Evolutionary conservation across 1,139 yeast species (phyloP), one percentile per base, ranked within the genome.

Genomic region (Hansenula lynferdii): DNA sequence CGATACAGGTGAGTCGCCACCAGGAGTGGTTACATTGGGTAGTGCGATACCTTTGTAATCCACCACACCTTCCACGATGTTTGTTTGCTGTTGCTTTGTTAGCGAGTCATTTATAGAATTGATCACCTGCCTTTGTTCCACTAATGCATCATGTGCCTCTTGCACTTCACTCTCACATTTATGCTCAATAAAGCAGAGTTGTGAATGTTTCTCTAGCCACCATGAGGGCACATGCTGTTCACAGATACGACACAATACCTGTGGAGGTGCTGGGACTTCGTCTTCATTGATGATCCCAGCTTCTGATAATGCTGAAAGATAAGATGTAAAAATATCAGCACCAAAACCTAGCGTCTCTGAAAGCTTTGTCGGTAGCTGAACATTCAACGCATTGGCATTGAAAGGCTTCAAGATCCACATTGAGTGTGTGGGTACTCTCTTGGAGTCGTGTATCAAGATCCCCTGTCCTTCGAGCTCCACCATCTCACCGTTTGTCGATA

Each of bases 181-280:
- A 60, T 89, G 96, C 56, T 89, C 97, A 31, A 86, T 77, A 22
- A 85, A 68, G 53, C 99, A 94, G 38, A 85, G 67, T 55, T 89
- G 95, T 2, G 94, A 82, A 61, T 94, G 99, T 38, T 82, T 75
- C 53, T 90, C 98, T 36, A 92, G 70, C 81, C 95, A 92, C 98
- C 98, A 94, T 2, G 92, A 87, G 1, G 96, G 97, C n/a, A 90
- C 79, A 37, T 76, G 75, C 22, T 80, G 78, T 54, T 94, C 99
- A 61, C 99, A 94, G 17, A 94, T 89, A 37, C 96, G 72, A 59
- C 99, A 94, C 30, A 90, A 65, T 32, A 87, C 85, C 34, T 80
- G 70, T 28, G 81, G 81, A 0, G 95, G 96, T 23, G 79, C 74
- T 0, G 96, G 95, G 0, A 85, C 76, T 20, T 73, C 69, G 15